Percentiles rank a stretch among this genome's conserved stretches.
These are phyloP conservation scores for Dryas integrifolia DNA, from an alignment of 331 rosid species.

Conservation along the genomic window DNA sequence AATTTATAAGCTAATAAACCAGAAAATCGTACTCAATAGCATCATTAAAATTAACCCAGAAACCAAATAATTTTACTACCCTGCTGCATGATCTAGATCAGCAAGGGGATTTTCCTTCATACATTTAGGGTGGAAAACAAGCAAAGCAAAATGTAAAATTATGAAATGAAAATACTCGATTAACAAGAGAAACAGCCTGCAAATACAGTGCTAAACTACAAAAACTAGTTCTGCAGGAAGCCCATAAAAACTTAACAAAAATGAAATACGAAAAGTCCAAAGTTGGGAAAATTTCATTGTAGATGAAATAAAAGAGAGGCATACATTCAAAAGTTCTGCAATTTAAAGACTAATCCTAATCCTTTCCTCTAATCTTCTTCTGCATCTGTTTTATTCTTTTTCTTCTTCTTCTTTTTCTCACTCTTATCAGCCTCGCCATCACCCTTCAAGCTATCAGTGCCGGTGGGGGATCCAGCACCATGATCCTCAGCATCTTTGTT, in stretches of 20 bases:
- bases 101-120: neutral
- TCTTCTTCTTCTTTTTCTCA: conserved; percentile 62
- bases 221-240: conserved; percentile 13
- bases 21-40: neutral
- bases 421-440: conserved; percentile 36
- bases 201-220: conserved; percentile 4
- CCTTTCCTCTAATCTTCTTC: conserved; percentile 45
- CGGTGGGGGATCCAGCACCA: conserved; percentile 13
- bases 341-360: conserved; percentile 14
- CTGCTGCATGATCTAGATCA: neutral
- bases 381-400: conserved; percentile 50
- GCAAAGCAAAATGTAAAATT: neutral
- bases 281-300: conserved; percentile 1
- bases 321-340: conserved; percentile 19
- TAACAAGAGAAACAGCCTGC: neutral
- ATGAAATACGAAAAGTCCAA: neutral
- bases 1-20: neutral
- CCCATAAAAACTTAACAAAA: conserved; percentile 19
- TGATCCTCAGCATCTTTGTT: conserved; percentile 41
- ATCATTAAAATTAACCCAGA: neutral
- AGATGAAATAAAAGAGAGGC: conserved; percentile 16
- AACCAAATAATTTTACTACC: neutral
- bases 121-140: neutral
- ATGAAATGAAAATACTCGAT: neutral
- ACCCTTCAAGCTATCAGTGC: conserved; percentile 22